Evolutionary conservation across 108 stramenopile species (phyloP), one percentile per base, ranked within the genome.

Genomic region (Aurantiochytrium sp.): DNA sequence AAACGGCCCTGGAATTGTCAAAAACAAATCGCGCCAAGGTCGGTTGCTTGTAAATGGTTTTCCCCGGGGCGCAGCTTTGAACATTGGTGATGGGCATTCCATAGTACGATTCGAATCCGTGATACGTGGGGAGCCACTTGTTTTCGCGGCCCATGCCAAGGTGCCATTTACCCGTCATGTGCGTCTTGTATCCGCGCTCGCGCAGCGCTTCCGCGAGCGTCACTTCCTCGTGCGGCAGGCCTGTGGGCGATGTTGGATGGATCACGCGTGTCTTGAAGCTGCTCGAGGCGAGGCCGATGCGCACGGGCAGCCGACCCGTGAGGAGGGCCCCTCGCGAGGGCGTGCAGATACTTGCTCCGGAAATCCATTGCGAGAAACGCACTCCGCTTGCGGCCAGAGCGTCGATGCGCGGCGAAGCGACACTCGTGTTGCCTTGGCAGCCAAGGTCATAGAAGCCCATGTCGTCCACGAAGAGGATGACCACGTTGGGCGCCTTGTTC

Each of bases 151-250:
- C 51, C 25, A 83, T 83, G n/a, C 76, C 76, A 8, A 83, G 28
- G 76, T 83, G 76, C 76, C 76, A 83, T 23, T 83, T 83, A 6
- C 76, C 76, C 19, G 49, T 83, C 76, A 83, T 83, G 45, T 53
- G 49, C 45, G 76, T 83, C 76, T 12, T 12, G 28, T 83, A 83
- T 12, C 76, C 76, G 45, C 49, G 49, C 28, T 83, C 51, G 0
- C 28, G 76, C 45, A 83, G 51, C 49, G 76, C 76, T 23, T 83
- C 49, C 10, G 49, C 76, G 4, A 83, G 19, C 51, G 76, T 83
- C 43, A 83, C 14, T 35, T 83, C 76, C 6, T 83, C 49, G 51
- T 83, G 49, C 25, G 76, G 76, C 45, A 83, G 45, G 51, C 76
- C 76, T 2, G 76, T 83, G 16, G 76, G 51, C n/a, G 76, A 47